Conservation (phyloP, 768 basidiomycete genomes). For the Kockovaella imperatae region DNA sequence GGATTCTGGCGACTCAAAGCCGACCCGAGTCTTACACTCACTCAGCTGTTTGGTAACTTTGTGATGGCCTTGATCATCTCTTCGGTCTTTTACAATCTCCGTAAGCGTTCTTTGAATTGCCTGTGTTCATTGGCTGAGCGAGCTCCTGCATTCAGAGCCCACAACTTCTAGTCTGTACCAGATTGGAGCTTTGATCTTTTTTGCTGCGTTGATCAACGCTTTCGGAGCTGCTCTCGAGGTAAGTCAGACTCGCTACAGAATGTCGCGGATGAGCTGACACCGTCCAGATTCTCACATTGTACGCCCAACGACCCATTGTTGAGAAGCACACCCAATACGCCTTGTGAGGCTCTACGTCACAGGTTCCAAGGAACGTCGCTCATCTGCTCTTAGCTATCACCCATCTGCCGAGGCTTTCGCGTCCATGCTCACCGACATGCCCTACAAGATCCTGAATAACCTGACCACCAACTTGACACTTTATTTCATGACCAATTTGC, state of each 20-base stretch:
- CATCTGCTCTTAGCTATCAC: constrained; percentile 48
- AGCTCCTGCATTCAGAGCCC: constrained; percentile 8
- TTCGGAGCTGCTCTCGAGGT: constrained; percentile 45
- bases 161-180: constrained; percentile 34
- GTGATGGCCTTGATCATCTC: constrained; percentile 38
- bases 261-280: too few species aligned
- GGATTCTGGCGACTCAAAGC: constrained; percentile 50
- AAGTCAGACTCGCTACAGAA: not conserved
- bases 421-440: constrained; percentile 43
- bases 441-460: constrained; percentile 37
- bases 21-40: constrained; percentile 44
- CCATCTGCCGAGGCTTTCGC: constrained; percentile 46
- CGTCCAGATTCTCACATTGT: constrained; percentile 44
- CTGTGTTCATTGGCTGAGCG: too few species aligned
- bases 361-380: not conserved
- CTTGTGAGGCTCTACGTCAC: constrained; percentile 17
- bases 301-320: constrained; percentile 47
- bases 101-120: constrained; percentile 2
- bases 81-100: constrained; percentile 42
- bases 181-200: constrained; percentile 34
- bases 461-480: constrained; percentile 45
- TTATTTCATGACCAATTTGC: constrained; percentile 50
- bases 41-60: constrained; percentile 41
- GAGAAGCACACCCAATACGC: constrained; percentile 51
- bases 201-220: constrained; percentile 58